phyloP scores from a whole-genome alignment of 2,329 filamentous ascomycete species.

The Pseudovirgaria hyperparasitica region DNA sequence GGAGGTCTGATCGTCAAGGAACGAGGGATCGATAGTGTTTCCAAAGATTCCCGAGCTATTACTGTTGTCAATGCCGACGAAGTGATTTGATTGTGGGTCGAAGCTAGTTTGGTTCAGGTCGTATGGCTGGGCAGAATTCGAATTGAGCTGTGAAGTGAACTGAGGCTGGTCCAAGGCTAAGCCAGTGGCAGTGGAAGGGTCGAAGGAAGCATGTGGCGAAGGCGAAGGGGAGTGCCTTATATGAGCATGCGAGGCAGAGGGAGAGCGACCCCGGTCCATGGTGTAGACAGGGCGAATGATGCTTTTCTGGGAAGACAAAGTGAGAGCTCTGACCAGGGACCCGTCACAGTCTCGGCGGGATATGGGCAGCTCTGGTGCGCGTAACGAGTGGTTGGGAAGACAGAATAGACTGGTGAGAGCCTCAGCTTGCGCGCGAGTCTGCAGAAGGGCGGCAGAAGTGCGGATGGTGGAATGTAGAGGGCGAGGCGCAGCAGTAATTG shows the following conservation, averaged over 20 bases:
- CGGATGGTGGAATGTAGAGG: too few species aligned
- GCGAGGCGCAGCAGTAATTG: too few species aligned
- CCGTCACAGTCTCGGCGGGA: slow-evolving; percentile 2
- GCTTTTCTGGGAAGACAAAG: slow-evolving; percentile 15
- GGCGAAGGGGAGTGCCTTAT: slow-evolving; percentile 58
- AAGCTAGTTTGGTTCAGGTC: too few species aligned
- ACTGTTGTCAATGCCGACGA: too few species aligned
- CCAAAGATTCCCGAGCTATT: too few species aligned
- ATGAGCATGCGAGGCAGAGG: slow-evolving; percentile 47
- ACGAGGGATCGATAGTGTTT: slow-evolving; percentile 47
- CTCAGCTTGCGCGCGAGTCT: slow-evolving; percentile 6
- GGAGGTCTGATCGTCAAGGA: slow-evolving; percentile 34
- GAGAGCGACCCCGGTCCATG: slow-evolving; percentile 51
- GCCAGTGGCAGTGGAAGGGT: slow-evolving; percentile 40
- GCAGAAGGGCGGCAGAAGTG: too few species aligned
- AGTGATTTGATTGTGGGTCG: slow-evolving; percentile 16
- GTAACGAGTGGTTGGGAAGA: slow-evolving; percentile 1
- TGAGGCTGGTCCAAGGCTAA: slow-evolving; percentile 43
- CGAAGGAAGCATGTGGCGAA: slow-evolving; percentile 43
- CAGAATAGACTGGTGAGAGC: slow-evolving; percentile 2
- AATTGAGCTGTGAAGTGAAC: slow-evolving; percentile 13
- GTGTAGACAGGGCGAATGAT: slow-evolving; percentile 15
- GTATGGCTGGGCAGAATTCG: slow-evolving; percentile 9
- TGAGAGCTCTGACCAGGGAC: slow-evolving; percentile 15
- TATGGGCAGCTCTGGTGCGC: slow-evolving; percentile 1